Conservation (phyloP, 2,329 filamentous ascomycete species). For the Cadophora sp. region DNA sequence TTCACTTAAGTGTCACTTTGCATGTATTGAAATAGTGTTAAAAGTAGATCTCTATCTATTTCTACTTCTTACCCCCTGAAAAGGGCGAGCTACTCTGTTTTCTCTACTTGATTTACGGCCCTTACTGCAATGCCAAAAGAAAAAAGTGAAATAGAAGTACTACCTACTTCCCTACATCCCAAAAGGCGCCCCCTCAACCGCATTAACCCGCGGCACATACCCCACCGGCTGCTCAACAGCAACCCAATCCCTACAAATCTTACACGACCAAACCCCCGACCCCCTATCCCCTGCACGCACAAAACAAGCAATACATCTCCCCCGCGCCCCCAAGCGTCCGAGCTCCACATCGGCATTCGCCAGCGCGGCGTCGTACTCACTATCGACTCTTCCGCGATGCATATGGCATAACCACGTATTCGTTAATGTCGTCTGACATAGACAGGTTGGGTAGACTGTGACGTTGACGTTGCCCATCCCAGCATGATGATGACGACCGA, state of each 20-base stretch:
- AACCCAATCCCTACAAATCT: slow-evolving; percentile 14
- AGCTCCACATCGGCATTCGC: background rate
- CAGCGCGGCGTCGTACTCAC: background rate
- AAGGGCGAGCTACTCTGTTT: no score
- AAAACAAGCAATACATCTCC: background rate
- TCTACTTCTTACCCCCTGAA: no score
- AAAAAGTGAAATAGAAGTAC: no score
- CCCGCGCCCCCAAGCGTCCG: background rate
- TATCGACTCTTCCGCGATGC: background rate
- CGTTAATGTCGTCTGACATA: background rate
- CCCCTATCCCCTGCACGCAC: background rate
- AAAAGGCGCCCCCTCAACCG: background rate
- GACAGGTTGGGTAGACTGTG: background rate
- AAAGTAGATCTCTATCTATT: no score
- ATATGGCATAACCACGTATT: slow-evolving; percentile 3
- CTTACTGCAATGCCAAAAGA: no score
- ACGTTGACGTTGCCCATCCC: background rate
- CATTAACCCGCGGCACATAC: background rate
- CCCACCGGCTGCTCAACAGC: no score
- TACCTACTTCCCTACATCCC: background rate
- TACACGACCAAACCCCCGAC: slow-evolving; percentile 5
- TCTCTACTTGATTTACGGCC: no score
- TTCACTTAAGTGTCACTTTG: no score
- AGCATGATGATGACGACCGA: no score
- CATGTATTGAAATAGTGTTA: no score